Evolutionary conservation across 441 rosid species (phyloP), one percentile per base, ranked within the genome.

Genomic region (Croton setiger): DNA sequence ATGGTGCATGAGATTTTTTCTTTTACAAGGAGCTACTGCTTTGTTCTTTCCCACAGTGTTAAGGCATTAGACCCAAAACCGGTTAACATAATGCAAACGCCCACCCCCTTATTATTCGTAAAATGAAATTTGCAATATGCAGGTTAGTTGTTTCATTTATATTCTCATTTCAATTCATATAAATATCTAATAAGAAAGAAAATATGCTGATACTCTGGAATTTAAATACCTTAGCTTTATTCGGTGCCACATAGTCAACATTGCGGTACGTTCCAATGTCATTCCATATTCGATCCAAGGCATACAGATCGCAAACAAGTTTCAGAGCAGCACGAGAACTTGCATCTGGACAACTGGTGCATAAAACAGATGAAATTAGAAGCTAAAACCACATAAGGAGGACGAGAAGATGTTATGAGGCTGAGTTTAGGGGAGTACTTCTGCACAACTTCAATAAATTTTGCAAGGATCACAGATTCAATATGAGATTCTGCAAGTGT

Each of bases 401-500:
- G 21, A 48, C 10, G n/a, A 27, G 20, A 35, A 54, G 67, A 47
- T 58, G 14, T 23, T 57, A 3, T 18, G 55, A 52, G 36, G 60
- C 43, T 23, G 37, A 43, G 47, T 44, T 66, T 44, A 66, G 68
- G 58, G 58, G 58, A 76, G 78, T 91, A 91, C 99, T 85, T 90
- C 70, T 87, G 74, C 77, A 92, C 98, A 48, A 95, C 92, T 57
- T 95, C 97, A 11, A 90, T 88, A 76, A 95, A 95, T 79, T 82
- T 90, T 56, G 84, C 91, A n/a, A 95, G 98, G 74, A 95, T 83
- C 69, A 92, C 96, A 12, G 99, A 82, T 81, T 95, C 99, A 20
- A 95, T 87, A 74, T 92, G 98, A 67, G 99, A 92, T 75, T 95
- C 99, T 76, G 97, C 95, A 7, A 95, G 98, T 6, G 91, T 92